Evolutionary conservation across 805 yeast genomes (phyloP), one percentile per base, ranked within the genome.

Genomic region (Cyberlindnera americana): DNA sequence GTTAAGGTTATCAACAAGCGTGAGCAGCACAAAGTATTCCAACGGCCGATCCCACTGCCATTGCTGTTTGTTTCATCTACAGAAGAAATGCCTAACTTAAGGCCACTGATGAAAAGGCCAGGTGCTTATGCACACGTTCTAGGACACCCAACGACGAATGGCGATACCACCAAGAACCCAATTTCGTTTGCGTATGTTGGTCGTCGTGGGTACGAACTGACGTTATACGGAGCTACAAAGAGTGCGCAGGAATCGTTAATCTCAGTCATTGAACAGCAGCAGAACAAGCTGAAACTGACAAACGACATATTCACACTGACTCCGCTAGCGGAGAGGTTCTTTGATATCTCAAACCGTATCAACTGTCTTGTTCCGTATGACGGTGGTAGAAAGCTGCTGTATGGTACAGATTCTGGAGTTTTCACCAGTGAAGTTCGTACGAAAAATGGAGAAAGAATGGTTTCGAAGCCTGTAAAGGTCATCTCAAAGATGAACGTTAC

Each of bases 301-400:
- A 77, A 88, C 44, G 93, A 88, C 50, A 83, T 91, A 46, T 89
- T 84, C 61, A 81, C 93, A 1, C 66, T 83, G 47, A 78, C 81
- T 14, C 83, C 88, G 45, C 70, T 87, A 40, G 85, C 83, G 48
- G 81, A 87, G 18, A 72, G 83, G 45, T 78, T 78, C 54, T 90
- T 90, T 61, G 88, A 79, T 48, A 77, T 80, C 35, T 69, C 71
- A 16, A 79, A 90, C 56, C 77, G 83, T 45, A 85, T 91, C 52
- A 89, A 87, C 57, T 89, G 97, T 67, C 91, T 89, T 21, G 89
- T 85, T 28, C 95, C 96, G 24, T 83, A 86, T 60, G 95, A 93
- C 57, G 96, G 96, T 38, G 98, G 98, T 16, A 76, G 95, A 48
- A 86, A 90, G 57, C 65, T 90, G 48, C 61, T 93, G 25, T 90